Evolutionary conservation across 495 filamentous ascomycete genomes (phyloP), one percentile per base, ranked within the genome.

Genomic region (Friedmanniomyces simplex): DNA sequence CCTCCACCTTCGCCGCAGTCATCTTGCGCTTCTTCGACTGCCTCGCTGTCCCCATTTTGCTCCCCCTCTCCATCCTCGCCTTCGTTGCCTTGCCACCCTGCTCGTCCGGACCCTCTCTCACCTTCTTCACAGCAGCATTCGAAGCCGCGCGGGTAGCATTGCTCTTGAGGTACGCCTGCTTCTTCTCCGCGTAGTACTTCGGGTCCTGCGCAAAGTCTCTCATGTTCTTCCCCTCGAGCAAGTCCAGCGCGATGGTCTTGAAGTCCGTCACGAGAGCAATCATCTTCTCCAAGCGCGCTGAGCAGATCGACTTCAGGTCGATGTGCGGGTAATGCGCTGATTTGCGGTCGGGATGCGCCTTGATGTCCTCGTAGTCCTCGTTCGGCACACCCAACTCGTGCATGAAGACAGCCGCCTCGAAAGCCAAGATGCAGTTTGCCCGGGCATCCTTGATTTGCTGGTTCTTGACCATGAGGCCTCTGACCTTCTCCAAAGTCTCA

Each of bases 221-320:
- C 52, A 54, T 42, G 5, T 43, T 11, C 52, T 43, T 42, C 13
- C 52, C 52, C 13, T 41, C 21, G 4, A 54, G 39, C 18, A 54
- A 2, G 25, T 54, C 52, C 11, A 54, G 13, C 11, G 52, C 52
- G 13, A 43, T 30, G 2, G 37, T 4, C 39, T 54, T 54, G 39
- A 21, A 54, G 34, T 45, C 26, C 2, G 5, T 3, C 5, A 54
- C 34, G 26, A 20, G 10, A 12, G 13, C 18, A 4, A 54, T 28
- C 52, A 54, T 45, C 36, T 42, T 42, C 52, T 42, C 20, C 11
- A 54, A 32, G 5, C 52, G 52, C 12, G 10, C 21, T 12, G 52
- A 54, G 52, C 52, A 54, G 18, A 42, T 54, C 8, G 36, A 42
- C 21, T 8, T n/a, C 34, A 54, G n/a, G 20, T 54, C 37, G 32